These are phyloP conservation scores for Phytophthora litchii DNA, from an alignment of 352 stramenopile genomes.

Conservation along the genomic window DNA sequence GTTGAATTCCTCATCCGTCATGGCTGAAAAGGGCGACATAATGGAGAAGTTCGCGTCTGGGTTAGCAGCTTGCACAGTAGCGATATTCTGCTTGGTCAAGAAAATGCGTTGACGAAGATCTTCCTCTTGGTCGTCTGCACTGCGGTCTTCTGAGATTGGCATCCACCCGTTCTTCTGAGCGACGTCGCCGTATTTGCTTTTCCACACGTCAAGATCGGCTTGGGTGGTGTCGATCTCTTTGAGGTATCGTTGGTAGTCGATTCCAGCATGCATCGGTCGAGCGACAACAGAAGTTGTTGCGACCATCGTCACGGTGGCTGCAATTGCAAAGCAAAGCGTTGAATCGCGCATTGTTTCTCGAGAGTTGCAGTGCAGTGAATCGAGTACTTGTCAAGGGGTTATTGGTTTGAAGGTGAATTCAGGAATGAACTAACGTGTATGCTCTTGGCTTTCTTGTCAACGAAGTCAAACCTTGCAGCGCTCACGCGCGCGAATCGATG, in stretches of 20 bases:
- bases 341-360: conserved; percentile 21
- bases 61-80: conserved; percentile 40
- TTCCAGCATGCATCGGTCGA: conserved; percentile 47
- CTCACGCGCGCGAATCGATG: background rate
- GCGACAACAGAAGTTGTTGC: conserved; percentile 3
- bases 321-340: conserved; percentile 15
- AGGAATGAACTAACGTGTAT: conserved; percentile 22
- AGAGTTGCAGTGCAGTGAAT: background rate
- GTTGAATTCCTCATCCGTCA: conserved; percentile 54
- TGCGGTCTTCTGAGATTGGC: conserved; percentile 38
- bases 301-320: conserved; percentile 4
- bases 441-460: conserved; percentile 3
- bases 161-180: conserved; percentile 47
- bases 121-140: conserved; percentile 44
- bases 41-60: conserved; percentile 58
- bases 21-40: conserved; percentile 52
- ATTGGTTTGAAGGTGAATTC: conserved; percentile 22
- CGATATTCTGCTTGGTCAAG: conserved; percentile 47
- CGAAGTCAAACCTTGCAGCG: background rate
- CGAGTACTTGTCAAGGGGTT: conserved; percentile 9
- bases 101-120: conserved; percentile 58
- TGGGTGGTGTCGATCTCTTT: conserved; percentile 42
- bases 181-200: conserved; percentile 35
- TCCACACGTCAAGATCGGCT: conserved; percentile 47
- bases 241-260: conserved; percentile 58